A percentile compares a stretch with the other conserved stretches of the same genome.
Conservation (phyloP, 768 basidiomycete species). For the Auricularia sp. region DNA sequence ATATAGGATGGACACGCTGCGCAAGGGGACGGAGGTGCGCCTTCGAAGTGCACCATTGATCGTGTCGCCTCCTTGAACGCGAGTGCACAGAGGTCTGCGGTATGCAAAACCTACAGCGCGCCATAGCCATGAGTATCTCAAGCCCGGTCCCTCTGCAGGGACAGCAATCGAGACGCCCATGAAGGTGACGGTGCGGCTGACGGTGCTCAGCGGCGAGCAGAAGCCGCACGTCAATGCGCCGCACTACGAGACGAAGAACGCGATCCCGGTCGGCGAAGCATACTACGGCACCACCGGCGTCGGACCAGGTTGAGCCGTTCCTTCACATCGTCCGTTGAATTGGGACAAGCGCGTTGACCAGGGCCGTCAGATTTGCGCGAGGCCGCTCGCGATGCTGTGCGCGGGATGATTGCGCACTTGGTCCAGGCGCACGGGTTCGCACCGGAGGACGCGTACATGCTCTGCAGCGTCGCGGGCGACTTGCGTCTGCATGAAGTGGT, state of each 20-base stretch:
- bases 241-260: constrained; percentile 34
- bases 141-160: constrained; percentile 24
- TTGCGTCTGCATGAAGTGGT: constrained; percentile 56
- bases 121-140: neutral
- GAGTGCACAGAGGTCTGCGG: constrained; percentile 45
- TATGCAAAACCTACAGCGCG: constrained; percentile 17
- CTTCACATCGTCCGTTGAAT: neutral
- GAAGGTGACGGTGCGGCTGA: constrained; percentile 43
- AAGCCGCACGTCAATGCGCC: constrained; percentile 49
- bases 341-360: neutral
- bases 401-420: constrained; percentile 48
- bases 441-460: constrained; percentile 47
- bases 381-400: constrained; percentile 45
- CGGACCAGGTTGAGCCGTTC: constrained; percentile 26
- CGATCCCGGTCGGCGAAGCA: constrained; percentile 22
- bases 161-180: constrained; percentile 59
- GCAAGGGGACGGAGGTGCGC: constrained; percentile 55
- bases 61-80: neutral
- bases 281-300: constrained; percentile 54
- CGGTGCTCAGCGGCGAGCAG: constrained; percentile 38
- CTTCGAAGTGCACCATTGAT: neutral
- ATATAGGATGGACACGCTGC: constrained; percentile 54
- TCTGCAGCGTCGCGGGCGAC: constrained; percentile 52
- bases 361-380: constrained; percentile 35
- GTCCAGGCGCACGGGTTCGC: constrained; percentile 32